Conservation (phyloP, 2,329 filamentous ascomycete species). For the Saccharata proteae region DNA sequence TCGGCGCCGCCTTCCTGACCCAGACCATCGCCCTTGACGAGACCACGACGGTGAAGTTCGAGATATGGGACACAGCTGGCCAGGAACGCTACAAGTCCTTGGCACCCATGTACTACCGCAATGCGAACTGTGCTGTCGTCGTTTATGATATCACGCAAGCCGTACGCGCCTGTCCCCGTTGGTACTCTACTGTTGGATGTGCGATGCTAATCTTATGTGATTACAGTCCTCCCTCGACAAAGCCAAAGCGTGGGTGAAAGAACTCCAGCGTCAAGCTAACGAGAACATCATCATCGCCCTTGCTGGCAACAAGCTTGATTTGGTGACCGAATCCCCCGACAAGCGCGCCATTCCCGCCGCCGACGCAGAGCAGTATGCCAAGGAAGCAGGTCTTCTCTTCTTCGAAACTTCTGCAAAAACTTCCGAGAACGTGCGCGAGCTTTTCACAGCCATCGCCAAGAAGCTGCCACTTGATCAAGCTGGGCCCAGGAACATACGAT, state of each 20-base stretch:
- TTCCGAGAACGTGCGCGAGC: slow-evolving; percentile 84
- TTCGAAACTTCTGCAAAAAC: slow-evolving; percentile 99
- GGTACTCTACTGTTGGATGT: too few species aligned
- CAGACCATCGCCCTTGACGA: slow-evolving; percentile 98
- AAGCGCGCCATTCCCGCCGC: slow-evolving; percentile 83
- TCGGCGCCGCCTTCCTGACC: slow-evolving; percentile 95
- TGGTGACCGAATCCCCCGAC: slow-evolving; percentile 87
- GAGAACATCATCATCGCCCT: slow-evolving; percentile 99
- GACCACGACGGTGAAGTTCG: slow-evolving; percentile 97
- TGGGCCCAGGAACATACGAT: slow-evolving; percentile 74
- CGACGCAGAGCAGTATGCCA: slow-evolving; percentile 90
- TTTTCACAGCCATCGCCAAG: slow-evolving; percentile 96
- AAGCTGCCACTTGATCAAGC: slow-evolving; percentile 94
- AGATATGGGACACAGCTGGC: slow-evolving; percentile 98
- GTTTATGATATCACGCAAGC: slow-evolving; percentile 99
- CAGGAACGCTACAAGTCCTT: slow-evolving; percentile 99
- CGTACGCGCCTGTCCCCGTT: slow-evolving; percentile 43
- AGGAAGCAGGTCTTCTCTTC: slow-evolving; percentile 86
- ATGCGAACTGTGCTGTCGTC: slow-evolving; percentile 97
- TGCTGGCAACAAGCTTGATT: slow-evolving; percentile 93
- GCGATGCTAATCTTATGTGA: slow-evolving; percentile 9
- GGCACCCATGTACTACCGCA: slow-evolving; percentile 98
- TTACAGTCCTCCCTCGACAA: slow-evolving; percentile 86
- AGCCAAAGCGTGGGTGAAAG: slow-evolving; percentile 98
- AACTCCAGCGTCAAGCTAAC: slow-evolving; percentile 95